Evolutionary conservation across 768 basidiomycete species (phyloP).

Genomic region (Termitomyces sp.): DNA sequence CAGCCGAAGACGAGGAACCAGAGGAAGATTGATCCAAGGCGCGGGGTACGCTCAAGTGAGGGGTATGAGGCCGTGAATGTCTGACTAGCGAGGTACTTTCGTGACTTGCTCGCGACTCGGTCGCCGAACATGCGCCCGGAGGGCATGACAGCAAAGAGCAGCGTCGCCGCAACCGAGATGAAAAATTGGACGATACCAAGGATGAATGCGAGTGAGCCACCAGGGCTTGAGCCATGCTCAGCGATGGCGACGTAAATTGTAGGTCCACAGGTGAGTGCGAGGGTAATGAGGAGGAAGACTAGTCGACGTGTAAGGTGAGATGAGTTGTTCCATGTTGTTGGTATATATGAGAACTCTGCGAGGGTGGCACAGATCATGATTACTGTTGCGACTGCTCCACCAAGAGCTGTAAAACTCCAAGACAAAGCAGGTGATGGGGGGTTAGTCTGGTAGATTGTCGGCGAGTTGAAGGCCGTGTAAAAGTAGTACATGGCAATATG

Average conservation of each 20-base stretch:
- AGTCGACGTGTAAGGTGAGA: slow-evolving; percentile 92
- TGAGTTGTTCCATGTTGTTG: slow-evolving; percentile 98
- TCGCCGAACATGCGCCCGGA: slow-evolving; percentile 99
- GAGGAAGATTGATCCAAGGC: slow-evolving; percentile 73
- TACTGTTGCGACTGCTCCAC: slow-evolving; percentile 90
- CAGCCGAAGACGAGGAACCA: slow-evolving; percentile 95
- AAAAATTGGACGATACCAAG: slow-evolving; percentile 96
- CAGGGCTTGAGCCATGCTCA: slow-evolving; percentile 46
- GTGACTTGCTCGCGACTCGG: slow-evolving; percentile 88
- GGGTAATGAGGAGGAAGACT: slow-evolving; percentile 83
- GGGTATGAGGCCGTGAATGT: slow-evolving; percentile 98
- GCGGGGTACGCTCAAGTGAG: slow-evolving; percentile 49
- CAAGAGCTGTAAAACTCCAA: slow-evolving; percentile 92
- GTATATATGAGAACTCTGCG: slow-evolving; percentile 95
- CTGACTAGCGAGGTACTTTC: slow-evolving; percentile 97
- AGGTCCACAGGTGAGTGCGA: slow-evolving; percentile 87
- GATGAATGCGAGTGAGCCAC: slow-evolving; percentile 78
- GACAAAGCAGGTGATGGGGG: slow-evolving; percentile 69
- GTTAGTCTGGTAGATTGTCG: slow-evolving; percentile 67
- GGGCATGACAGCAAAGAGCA: slow-evolving; percentile 88
- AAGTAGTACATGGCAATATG: slow-evolving; percentile 94
- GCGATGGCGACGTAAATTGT: slow-evolving; percentile 93
- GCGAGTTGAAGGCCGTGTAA: slow-evolving; percentile 94
- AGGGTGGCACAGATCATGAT: slow-evolving; percentile 97
- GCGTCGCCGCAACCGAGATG: slow-evolving; percentile 80